Conservation (phyloP, 306 rosid species). For the Senna siamea region DNA sequence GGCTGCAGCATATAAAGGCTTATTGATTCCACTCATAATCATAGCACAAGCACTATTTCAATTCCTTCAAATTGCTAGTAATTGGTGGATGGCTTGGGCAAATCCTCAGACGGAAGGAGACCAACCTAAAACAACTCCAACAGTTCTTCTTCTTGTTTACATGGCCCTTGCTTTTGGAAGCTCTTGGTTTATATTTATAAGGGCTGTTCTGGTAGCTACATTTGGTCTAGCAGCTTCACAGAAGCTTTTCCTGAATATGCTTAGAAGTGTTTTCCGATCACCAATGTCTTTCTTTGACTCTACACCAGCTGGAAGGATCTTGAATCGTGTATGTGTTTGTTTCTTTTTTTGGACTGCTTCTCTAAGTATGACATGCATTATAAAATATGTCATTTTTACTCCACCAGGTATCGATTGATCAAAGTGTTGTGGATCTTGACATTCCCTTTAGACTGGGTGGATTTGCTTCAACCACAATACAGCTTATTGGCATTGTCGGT, state of each 20-base stretch:
- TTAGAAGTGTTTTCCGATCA: conserved; percentile 84
- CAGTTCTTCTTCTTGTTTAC: conserved; percentile 81
- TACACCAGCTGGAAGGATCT: conserved; percentile 97
- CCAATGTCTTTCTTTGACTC: conserved; percentile 99
- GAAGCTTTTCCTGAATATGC: conserved; percentile 89
- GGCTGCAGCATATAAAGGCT: conserved; percentile 98
- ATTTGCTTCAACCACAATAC: conserved; percentile 95
- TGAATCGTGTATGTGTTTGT: conserved; percentile 78
- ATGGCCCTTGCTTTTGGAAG: conserved; percentile 99
- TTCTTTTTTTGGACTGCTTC: neutral
- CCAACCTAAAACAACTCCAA: conserved; percentile 78
- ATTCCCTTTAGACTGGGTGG: conserved; percentile 99
- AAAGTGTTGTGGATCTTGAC: conserved; percentile 99
- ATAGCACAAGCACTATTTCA: conserved; percentile 87
- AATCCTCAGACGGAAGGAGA: conserved; percentile 99
- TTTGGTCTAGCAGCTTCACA: conserved; percentile 99
- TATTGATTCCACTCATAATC: conserved; percentile 84
- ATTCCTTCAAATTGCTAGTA: conserved; percentile 99
- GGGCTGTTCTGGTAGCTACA: conserved; percentile 94
- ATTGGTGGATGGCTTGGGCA: conserved; percentile 99
- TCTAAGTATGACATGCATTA: conserved; percentile 15
- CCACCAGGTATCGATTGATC: conserved; percentile 89
- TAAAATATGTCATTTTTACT: conserved; percentile 39
- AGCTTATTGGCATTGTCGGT: conserved; percentile 93
- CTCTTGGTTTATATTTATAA: conserved; percentile 88